Evolutionary conservation across 2,329 filamentous ascomycete genomes (phyloP), one percentile per base, ranked within the genome.

Genomic region (Neonectria magnoliae): DNA sequence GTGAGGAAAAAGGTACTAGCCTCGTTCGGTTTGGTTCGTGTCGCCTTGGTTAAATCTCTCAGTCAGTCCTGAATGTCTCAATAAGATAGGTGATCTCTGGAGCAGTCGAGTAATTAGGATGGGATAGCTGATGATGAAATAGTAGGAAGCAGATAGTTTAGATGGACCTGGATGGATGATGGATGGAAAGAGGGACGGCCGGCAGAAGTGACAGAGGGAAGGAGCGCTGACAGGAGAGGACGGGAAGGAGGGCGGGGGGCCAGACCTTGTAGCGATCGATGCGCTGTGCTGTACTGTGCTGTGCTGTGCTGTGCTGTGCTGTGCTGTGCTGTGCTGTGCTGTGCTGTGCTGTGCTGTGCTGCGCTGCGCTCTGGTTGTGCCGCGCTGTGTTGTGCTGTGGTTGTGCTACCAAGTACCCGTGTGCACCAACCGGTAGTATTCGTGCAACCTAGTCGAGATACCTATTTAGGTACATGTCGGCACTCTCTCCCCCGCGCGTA

Each of bases 21-120:
- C 20, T 50, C 42, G n/a, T 41, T 25, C 38, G 48, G n/a, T 41
- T 25, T 29, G 48, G 60, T 59, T 59, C 56, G 61, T 59, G 56
- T 63, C 48, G 55, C 60, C 47, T 6, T 20, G 25, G 25, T 25
- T 25, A 25, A 52, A 38, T 41, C 47, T 53, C 54, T 27, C 54
- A 54, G 47, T 50, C 25, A 25, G 25, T 25, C 5, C 25, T 5
- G 25, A 25, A 25, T 25, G 25, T 5, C 25, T 25, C 6, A 25
- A 25, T 25, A 25, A 25, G 25, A 2, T 6, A 25, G 25, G 6
- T 25, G 6, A 5, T 25, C 5, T 25, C 25, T 25, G 25, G 25
- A 25, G 25, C 25, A 25, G 25, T 25, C 25, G 3, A 6, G 25
- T 25, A 25, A 25, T 25, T 25, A 25, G 25, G 25, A 25, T 25